phyloP scores from a whole-genome alignment of 2,329 filamentous ascomycete genomes.

The Scedosporium minutisporum region DNA sequence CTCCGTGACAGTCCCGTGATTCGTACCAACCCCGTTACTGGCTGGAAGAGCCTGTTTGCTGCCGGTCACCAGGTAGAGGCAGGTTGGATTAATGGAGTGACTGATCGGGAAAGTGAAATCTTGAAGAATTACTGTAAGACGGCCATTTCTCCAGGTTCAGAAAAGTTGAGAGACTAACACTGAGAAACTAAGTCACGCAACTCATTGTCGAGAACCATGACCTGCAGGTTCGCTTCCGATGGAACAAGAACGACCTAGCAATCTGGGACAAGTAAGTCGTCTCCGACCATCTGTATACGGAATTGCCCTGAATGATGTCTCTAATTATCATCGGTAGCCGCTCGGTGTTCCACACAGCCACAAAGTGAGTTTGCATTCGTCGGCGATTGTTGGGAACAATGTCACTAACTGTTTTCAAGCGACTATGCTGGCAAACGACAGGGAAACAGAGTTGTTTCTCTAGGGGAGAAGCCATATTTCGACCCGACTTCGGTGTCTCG shows the following conservation, averaged over 20 bases:
- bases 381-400: constrained; percentile 36
- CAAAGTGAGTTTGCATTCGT: constrained; percentile 17
- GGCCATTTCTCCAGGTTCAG: not conserved
- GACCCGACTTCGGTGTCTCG: constrained; percentile 31
- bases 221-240: constrained; percentile 38
- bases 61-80: constrained; percentile 39
- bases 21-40: constrained; percentile 48
- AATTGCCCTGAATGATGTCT: not conserved
- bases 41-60: constrained; percentile 46
- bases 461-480: constrained; percentile 45
- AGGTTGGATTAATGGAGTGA: constrained; percentile 40
- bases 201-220: constrained; percentile 46
- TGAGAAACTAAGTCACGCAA: constrained; percentile 11
- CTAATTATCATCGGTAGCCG: constrained; percentile 17
- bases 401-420: constrained; percentile 17
- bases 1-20: constrained; percentile 34
- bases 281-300: not conserved
- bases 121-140: constrained; percentile 18
- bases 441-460: constrained; percentile 39
- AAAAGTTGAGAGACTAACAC: not conserved
- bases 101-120: constrained; percentile 37
- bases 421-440: constrained; percentile 43
- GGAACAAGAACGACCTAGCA: constrained; percentile 32
- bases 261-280: constrained; percentile 43
- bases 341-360: constrained; percentile 45